Conservation (phyloP, 2,329 filamentous ascomycete genomes). For the Diaporthe vexans region DNA sequence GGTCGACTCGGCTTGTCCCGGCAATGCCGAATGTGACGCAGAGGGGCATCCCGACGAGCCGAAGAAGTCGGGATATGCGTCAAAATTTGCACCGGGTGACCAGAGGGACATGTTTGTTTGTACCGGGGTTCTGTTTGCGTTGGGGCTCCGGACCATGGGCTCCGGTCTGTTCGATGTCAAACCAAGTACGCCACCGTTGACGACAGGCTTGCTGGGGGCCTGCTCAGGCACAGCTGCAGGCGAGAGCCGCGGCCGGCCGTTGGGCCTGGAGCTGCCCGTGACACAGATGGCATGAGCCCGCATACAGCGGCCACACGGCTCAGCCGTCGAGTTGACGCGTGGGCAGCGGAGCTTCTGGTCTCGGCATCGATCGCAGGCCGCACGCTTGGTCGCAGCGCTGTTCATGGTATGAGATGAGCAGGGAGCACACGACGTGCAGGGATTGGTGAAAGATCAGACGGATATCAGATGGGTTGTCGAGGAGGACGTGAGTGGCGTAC, state of each 20-base stretch:
- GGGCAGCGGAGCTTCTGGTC: constrained; percentile 9
- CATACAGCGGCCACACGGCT: not conserved
- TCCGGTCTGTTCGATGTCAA: too few relatives aligned
- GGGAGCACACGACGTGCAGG: too few relatives aligned
- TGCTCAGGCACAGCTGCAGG: not conserved
- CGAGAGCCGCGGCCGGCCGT: not conserved
- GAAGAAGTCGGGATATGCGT: not conserved
- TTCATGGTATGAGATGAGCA: not conserved
- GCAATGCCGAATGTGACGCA: not conserved
- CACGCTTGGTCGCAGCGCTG: not conserved
- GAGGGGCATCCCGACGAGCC: not conserved
- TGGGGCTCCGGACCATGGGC: too few relatives aligned
- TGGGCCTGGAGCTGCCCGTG: not conserved
- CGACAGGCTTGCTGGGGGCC: not conserved
- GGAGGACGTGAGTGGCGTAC: too few relatives aligned
- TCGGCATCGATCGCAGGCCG: constrained; percentile 1
- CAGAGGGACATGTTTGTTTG: not conserved
- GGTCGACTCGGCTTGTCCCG: not conserved
- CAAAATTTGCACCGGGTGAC: not conserved
- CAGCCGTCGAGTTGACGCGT: not conserved
- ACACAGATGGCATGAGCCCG: not conserved
- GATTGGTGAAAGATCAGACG: too few relatives aligned
- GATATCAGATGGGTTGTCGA: too few relatives aligned
- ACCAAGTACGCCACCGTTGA: not conserved
- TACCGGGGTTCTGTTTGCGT: too few relatives aligned